phyloP scores from a whole-genome alignment of 1,284 basidiomycete species.

The Chondrostereum purpureum region DNA sequence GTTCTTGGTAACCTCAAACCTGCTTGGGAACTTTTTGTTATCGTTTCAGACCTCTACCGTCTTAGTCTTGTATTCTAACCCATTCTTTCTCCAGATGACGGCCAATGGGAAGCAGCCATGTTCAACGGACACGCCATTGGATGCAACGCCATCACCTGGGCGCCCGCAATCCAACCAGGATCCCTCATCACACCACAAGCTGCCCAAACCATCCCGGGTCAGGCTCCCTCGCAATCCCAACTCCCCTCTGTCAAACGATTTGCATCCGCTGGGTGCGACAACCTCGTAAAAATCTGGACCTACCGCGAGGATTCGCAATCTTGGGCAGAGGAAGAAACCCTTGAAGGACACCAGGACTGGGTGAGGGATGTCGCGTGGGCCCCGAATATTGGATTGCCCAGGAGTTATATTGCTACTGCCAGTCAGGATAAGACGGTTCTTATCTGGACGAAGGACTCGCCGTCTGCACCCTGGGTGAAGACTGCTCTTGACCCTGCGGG shows the following conservation, averaged over 20 bases:
- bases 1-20: too few relatives aligned
- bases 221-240: slow-evolving; percentile 31
- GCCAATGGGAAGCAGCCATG: slow-evolving; percentile 92
- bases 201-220: slow-evolving; percentile 36
- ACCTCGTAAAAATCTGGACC: slow-evolving; percentile 92
- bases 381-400: slow-evolving; percentile 91
- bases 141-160: slow-evolving; percentile 97
- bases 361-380: slow-evolving; percentile 98
- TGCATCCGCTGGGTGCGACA: slow-evolving; percentile 94
- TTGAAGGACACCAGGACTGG: slow-evolving; percentile 95
- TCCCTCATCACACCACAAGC: slow-evolving; percentile 68
- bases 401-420: slow-evolving; percentile 92
- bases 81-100: slow-evolving; percentile 66
- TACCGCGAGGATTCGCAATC: slow-evolving; percentile 71
- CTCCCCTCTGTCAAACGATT: slow-evolving; percentile 72
- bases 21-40: too few relatives aligned
- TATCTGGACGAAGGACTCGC: slow-evolving; percentile 89
- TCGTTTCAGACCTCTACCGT: not conserved
- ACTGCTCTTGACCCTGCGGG: slow-evolving; percentile 73
- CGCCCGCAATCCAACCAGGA: slow-evolving; percentile 84
- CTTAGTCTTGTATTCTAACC: not conserved
- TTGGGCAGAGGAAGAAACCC: slow-evolving; percentile 86
- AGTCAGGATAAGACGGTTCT: slow-evolving; percentile 93
- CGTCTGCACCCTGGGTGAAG: slow-evolving; percentile 79
- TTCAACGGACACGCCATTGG: slow-evolving; percentile 96